phyloP scores from a whole-genome alignment of 2,329 filamentous ascomycete genomes.

The Ceratocystis papillata region DNA sequence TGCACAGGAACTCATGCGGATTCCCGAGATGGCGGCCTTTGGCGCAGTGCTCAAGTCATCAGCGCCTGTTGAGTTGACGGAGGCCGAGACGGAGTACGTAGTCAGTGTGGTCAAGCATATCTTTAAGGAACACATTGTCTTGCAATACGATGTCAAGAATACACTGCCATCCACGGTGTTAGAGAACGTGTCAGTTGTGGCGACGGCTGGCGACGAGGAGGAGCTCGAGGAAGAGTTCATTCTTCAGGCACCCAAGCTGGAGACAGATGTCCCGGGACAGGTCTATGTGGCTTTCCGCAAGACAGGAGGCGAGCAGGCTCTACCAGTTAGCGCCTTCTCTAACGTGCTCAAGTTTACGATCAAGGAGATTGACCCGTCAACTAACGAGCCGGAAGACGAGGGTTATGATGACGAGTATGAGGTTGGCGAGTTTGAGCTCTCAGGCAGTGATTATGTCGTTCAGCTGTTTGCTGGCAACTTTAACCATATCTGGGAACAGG shows the following conservation, averaged over 20 bases:
- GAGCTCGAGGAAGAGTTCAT: constrained; percentile 87
- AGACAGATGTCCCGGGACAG: constrained; percentile 77
- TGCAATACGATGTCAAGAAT: constrained; percentile 97
- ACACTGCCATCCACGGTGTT: constrained; percentile 83
- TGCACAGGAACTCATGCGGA: constrained; percentile 71
- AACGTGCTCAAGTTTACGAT: constrained; percentile 94
- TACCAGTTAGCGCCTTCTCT: constrained; percentile 71
- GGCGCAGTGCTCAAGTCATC: constrained; percentile 89
- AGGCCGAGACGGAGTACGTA: constrained; percentile 95
- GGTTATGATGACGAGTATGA: constrained; percentile 98
- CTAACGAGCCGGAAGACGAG: constrained; percentile 78
- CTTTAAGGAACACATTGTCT: constrained; percentile 91
- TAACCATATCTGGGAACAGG: constrained; percentile 88
- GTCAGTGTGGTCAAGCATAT: constrained; percentile 91
- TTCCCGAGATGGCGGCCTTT: constrained; percentile 84
- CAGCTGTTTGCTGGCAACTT: constrained; percentile 93
- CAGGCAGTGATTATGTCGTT: constrained; percentile 85
- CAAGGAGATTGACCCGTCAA: constrained; percentile 94
- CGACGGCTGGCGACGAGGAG: constrained; percentile 69
- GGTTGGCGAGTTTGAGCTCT: constrained; percentile 82
- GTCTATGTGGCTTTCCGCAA: constrained; percentile 95
- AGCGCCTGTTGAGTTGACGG: constrained; percentile 73
- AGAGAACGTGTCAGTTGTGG: constrained; percentile 76
- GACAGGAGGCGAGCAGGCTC: constrained; percentile 59
- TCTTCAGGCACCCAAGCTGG: constrained; percentile 72